These are phyloP conservation scores for Hypoxylon sp. DNA, from an alignment of 2,329 filamentous ascomycete genomes.

Conservation along the genomic window DNA sequence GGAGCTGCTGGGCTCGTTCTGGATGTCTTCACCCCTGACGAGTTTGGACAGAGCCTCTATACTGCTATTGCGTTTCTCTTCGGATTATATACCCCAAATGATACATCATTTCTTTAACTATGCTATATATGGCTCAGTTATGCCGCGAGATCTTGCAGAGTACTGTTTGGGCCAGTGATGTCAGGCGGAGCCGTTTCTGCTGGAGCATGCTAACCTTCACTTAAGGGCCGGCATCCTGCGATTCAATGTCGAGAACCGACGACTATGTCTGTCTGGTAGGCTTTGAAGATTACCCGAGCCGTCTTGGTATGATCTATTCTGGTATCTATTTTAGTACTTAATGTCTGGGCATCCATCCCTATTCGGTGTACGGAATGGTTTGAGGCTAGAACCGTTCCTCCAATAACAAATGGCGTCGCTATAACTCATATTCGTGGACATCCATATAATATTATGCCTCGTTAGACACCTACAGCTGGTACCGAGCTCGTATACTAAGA, in stretches of 20 bases:
- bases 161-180: neutral
- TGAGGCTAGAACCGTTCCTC: neutral
- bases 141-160: neutral
- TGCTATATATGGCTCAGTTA: neutral
- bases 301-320: conserved; percentile 7
- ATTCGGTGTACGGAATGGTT: conserved; percentile 9
- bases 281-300: conserved; percentile 4
- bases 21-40: conserved; percentile 12
- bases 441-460: neutral
- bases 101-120: conserved; percentile 22
- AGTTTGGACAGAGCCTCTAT: conserved; percentile 21
- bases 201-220: neutral
- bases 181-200: neutral
- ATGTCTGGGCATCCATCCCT: neutral
- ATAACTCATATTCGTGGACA: no score
- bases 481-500: neutral
- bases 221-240: neutral
- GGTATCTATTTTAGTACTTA: neutral
- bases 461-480: neutral
- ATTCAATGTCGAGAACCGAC: neutral
- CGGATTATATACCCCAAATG: conserved; percentile 40
- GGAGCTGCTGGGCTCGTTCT: conserved; percentile 15
- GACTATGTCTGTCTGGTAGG: neutral
- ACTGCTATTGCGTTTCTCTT: conserved; percentile 18
- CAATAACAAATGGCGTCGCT: no score